Percentiles rank a stretch among this genome's conserved stretches.
These are phyloP conservation scores for Coemansia sp. DNA, from an alignment of 192 early-diverging fungal species.

Conservation along the genomic window DNA sequence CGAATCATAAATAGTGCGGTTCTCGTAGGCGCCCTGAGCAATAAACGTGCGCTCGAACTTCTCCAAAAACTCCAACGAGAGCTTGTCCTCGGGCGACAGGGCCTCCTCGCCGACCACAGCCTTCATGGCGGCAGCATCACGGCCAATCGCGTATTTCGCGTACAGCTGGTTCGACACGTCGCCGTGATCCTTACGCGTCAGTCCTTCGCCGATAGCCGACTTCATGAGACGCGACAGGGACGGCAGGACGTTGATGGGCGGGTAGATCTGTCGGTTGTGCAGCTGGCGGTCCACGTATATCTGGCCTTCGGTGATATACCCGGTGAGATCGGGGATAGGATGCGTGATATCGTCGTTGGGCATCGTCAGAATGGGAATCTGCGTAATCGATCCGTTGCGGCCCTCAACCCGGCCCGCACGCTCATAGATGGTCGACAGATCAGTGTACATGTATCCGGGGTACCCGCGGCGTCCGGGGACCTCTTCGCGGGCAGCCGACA, in stretches of 20 bases:
- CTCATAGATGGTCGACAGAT: conserved; percentile 99
- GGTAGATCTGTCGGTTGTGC: conserved; percentile 99
- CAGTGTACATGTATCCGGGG: conserved; percentile 99
- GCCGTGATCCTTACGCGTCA: conserved; percentile 98
- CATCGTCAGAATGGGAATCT: conserved; percentile 99
- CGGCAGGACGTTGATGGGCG: conserved; percentile 98
- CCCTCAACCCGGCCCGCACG: conserved; percentile 97
- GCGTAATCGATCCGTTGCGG: conserved; percentile 97
- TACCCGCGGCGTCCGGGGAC: conserved; percentile 99
- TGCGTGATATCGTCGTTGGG: conserved; percentile 99
- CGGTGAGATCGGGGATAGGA: conserved; percentile 99
- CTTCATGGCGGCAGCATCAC: conserved; percentile 99
- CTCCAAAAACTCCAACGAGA: conserved; percentile 96
- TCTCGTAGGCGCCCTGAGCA: conserved; percentile 95
- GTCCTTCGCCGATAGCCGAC: conserved; percentile 96
- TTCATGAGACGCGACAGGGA: conserved; percentile 99
- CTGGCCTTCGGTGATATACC: conserved; percentile 99
- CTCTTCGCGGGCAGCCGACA: conserved; percentile 99
- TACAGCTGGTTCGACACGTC: conserved; percentile 99
- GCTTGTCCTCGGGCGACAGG: conserved; percentile 96
- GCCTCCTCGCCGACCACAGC: conserved; percentile 99
- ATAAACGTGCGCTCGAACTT: conserved; percentile 99
- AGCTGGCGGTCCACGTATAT: conserved; percentile 99
- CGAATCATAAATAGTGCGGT: conserved; percentile 95
- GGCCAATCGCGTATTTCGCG: conserved; percentile 99